A percentile compares a stretch with the other conserved stretches of the same genome.
Conservation (phyloP, 1,139 yeast species). For the Yamadazyma triangularis region DNA sequence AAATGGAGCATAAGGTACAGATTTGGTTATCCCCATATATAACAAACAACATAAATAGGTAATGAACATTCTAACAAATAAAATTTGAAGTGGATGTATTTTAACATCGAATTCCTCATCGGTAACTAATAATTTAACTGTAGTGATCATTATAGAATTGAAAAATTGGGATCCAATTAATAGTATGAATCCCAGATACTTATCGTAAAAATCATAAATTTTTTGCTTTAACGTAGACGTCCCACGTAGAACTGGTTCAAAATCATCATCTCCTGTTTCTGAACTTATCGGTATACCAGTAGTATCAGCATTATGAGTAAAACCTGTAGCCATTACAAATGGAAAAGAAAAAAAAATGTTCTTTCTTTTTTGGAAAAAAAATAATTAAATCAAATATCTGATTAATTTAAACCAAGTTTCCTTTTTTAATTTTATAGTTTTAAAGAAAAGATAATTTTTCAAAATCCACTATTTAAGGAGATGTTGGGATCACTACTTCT, state of each 20-base stretch:
- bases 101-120: conserved; percentile 52
- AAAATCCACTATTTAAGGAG: no score
- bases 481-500: no score
- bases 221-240: neutral
- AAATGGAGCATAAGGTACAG: conserved; percentile 59
- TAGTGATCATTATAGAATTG: conserved; percentile 71
- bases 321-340: no score
- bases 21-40: conserved; percentile 47
- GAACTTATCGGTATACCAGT: neutral
- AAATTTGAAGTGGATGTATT: conserved; percentile 72
- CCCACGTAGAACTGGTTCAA: conserved; percentile 1
- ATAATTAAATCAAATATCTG: no score
- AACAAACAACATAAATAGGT: conserved; percentile 56
- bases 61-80: conserved; percentile 70
- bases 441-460: no score
- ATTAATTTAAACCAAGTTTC: no score
- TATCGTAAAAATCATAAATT: neutral
- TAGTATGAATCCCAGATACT: conserved; percentile 31
- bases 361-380: no score
- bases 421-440: no score
- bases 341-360: no score
- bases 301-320: neutral
- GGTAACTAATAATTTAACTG: conserved; percentile 67
- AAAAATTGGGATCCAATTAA: conserved; percentile 60
- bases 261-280: neutral